phyloP scores from a whole-genome alignment of 2,329 filamentous ascomycete genomes.

The Beauveria varroae region DNA sequence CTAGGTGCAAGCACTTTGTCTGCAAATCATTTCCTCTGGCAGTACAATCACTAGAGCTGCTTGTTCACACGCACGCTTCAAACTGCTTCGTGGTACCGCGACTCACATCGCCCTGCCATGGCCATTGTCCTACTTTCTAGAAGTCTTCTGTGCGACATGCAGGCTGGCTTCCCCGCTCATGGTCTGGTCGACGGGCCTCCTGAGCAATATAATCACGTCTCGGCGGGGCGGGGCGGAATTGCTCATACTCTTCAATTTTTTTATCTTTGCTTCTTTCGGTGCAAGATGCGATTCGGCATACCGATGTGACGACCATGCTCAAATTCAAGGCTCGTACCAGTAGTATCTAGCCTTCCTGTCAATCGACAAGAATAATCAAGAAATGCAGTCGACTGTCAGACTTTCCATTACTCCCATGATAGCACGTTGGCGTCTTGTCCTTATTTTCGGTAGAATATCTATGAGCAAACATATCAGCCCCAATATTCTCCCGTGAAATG shows the following conservation, averaged over 20 bases:
- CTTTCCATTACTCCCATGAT: too few relatives aligned
- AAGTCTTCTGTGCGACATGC: background rate
- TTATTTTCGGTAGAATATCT: slow-evolving; percentile 53
- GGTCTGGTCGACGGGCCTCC: background rate
- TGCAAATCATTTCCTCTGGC: background rate
- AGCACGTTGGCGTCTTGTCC: background rate
- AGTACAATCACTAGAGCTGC: background rate
- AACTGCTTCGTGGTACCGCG: background rate
- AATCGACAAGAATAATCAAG: background rate
- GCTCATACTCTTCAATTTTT: background rate
- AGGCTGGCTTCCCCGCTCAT: background rate
- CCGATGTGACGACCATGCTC: background rate
- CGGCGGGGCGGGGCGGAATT: background rate
- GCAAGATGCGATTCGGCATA: background rate
- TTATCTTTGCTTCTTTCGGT: background rate
- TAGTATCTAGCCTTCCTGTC: background rate
- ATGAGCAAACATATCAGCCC: slow-evolving; percentile 17
- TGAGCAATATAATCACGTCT: background rate
- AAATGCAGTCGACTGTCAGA: too few relatives aligned
- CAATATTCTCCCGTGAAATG: slow-evolving; percentile 8
- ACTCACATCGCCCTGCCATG: background rate
- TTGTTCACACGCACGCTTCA: background rate
- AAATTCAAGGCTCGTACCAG: background rate
- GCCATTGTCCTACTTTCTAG: slow-evolving; percentile 5
- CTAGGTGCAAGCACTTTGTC: background rate